Evolutionary conservation across 2,329 filamentous ascomycete genomes (phyloP), one percentile per base, ranked within the genome.

Genomic region (Aspergillus neoniger): DNA sequence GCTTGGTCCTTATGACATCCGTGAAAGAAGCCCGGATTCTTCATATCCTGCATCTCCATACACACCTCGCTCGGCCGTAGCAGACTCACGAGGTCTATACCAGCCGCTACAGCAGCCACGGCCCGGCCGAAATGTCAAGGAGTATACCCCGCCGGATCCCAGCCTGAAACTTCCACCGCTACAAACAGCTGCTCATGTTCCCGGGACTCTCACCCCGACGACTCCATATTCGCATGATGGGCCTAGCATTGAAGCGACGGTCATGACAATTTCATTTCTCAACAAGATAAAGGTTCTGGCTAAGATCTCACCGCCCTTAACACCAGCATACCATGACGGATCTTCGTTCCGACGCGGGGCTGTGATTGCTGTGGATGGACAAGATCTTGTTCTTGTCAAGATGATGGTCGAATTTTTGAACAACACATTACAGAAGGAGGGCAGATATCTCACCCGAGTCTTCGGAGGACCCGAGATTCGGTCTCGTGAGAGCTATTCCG

Each of bases 281-380:
- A 87, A 87, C 65, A 96, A 96, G 75, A 85, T 96, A 67, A 86
- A 87, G 52, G 83, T 94, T 2, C 81, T 98, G 36, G 83, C 86
- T 15, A 88, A 87, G 63, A 91, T 97, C 65, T 89, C 89, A 49
- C 90, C 89, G 23, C 87, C 91, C 0, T 80, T 91, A 14, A 76
- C 79, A 5, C 67, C 69, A 1, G 67, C 69, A 25, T 74, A 73
- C 60, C 68, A 67, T 4, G 67, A 72, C 43, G 62, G 65, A 9
- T 59, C 52, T 17, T 61, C 66, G 5, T 80, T 69, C 66, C 79
- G 81, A 6, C 85, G 92, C n/a, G 93, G 94, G 0, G 86, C 90
- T 0, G 85, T 97, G 39, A 88, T 98, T 63, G 89, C 91, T 0
- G 80, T 98, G 28, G 94, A 98, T 75, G 93, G 93, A 0, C 83